A percentile compares a stretch with the other conserved stretches of the same genome.
Evolutionary conservation across 1,139 yeast genomes (phyloP).

Genomic region (Geotrichum candidum): DNA sequence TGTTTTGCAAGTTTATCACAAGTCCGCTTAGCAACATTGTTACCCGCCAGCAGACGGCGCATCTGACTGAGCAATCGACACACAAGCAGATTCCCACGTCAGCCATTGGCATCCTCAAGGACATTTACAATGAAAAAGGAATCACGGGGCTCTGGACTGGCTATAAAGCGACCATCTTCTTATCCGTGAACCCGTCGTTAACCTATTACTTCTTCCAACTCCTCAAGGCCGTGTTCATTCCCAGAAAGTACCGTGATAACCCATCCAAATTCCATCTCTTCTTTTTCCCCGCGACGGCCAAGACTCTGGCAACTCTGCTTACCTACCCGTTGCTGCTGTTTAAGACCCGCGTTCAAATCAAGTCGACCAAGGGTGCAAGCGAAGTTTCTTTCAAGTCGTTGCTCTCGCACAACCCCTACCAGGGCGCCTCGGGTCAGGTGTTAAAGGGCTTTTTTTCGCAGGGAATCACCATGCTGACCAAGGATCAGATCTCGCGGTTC

Average conservation of each 20-base stretch:
- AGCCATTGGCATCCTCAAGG: conserved; percentile 35
- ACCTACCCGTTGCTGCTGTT: conserved; percentile 44
- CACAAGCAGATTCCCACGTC: conserved; percentile 8
- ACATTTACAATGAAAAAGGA: conserved; percentile 56
- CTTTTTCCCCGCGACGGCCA: conserved; percentile 33
- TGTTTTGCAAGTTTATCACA: conserved; percentile 34
- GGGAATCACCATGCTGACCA: conserved; percentile 36
- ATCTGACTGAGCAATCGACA: conserved; percentile 2
- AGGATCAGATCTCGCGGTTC: conserved; percentile 31
- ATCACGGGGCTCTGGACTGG: conserved; percentile 72
- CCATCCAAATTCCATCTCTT: conserved; percentile 30
- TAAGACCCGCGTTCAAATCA: conserved; percentile 75
- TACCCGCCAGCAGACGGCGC: conserved; percentile 33
- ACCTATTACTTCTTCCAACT: conserved; percentile 45
- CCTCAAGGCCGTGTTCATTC: conserved; percentile 26
- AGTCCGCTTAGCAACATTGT: conserved; percentile 33
- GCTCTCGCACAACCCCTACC: conserved; percentile 49
- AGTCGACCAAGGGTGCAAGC: conserved; percentile 20
- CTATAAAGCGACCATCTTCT: conserved; percentile 59
- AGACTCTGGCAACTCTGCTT: conserved; percentile 32
- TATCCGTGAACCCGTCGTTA: conserved; percentile 70
- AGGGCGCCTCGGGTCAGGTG: conserved; percentile 44
- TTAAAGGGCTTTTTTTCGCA: conserved; percentile 35
- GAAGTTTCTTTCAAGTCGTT: background rate
- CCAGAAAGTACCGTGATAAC: conserved; percentile 27